These are phyloP conservation scores for Fusarium nematophilum DNA, from an alignment of 2,329 filamentous ascomycete genomes.

Conservation along the genomic window DNA sequence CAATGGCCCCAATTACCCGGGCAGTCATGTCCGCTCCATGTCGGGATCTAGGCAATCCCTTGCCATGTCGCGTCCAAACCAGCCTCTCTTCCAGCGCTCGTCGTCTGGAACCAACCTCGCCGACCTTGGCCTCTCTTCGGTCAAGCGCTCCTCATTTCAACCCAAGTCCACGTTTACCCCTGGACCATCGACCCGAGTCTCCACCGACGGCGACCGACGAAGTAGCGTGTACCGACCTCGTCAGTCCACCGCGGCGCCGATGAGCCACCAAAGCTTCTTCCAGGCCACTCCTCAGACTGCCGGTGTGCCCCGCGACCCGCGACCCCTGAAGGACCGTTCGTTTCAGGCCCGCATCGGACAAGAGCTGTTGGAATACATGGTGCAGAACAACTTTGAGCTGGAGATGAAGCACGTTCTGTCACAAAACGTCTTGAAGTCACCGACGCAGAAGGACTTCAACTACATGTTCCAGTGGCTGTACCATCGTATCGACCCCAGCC, in stretches of 20 bases:
- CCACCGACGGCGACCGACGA: constrained; percentile 67
- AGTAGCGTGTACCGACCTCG: constrained; percentile 85
- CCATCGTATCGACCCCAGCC: constrained; percentile 92
- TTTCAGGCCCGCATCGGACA: constrained; percentile 87
- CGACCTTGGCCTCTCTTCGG: constrained; percentile 84
- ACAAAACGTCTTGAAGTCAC: constrained; percentile 89
- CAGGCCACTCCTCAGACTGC: constrained; percentile 85
- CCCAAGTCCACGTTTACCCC: constrained; percentile 75
- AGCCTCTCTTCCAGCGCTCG: constrained; percentile 86
- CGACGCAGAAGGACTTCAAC: constrained; percentile 98
- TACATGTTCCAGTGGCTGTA: constrained; percentile 99
- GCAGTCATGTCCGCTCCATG: constrained; percentile 81
- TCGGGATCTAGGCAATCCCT: constrained; percentile 89
- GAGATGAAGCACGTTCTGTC: constrained; percentile 97
- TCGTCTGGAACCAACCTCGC: constrained; percentile 85
- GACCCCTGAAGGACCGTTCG: constrained; percentile 82
- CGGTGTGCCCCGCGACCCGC: constrained; percentile 85
- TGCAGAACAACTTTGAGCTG: constrained; percentile 95
- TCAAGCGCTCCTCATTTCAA: constrained; percentile 83
- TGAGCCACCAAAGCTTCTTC: constrained; percentile 92
- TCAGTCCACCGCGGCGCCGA: constrained; percentile 75
- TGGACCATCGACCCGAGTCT: constrained; percentile 58
- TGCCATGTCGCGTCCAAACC: constrained; percentile 82
- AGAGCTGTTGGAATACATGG: constrained; percentile 91
- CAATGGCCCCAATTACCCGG: constrained; percentile 72